A percentile compares a stretch with the other conserved stretches of the same genome.
Evolutionary conservation across 2,329 filamentous ascomycete genomes (phyloP).

Genomic region (Neonectria hederae): DNA sequence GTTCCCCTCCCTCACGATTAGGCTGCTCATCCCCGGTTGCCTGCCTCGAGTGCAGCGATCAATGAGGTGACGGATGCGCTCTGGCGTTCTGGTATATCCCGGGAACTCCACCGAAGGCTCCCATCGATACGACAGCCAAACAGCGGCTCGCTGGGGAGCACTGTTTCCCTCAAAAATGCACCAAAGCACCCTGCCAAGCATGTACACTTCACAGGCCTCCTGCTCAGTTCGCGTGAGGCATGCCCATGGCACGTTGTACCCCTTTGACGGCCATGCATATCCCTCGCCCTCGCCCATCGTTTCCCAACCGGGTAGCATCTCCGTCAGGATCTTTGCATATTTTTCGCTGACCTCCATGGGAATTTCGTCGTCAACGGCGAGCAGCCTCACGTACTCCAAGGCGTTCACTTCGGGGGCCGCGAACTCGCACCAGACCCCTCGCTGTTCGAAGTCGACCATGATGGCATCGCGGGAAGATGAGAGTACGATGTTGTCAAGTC

Average conservation of each 20-base stretch:
- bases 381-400: slow-evolving; percentile 65
- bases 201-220: slow-evolving; percentile 69
- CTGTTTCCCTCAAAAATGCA: slow-evolving; percentile 70
- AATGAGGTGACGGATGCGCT: slow-evolving; percentile 57
- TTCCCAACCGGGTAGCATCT: slow-evolving; percentile 59
- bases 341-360: slow-evolving; percentile 50
- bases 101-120: slow-evolving; percentile 68
- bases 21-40: slow-evolving; percentile 54
- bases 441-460: slow-evolving; percentile 71
- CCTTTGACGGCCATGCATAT: slow-evolving; percentile 57
- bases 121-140: slow-evolving; percentile 68
- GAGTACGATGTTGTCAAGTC: slow-evolving; percentile 68
- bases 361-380: slow-evolving; percentile 61
- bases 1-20: slow-evolving; percentile 57
- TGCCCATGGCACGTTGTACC: slow-evolving; percentile 67
- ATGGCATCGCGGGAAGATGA: slow-evolving; percentile 57
- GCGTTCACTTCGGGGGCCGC: slow-evolving; percentile 68
- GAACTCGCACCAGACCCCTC: slow-evolving; percentile 71
- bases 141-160: slow-evolving; percentile 64
- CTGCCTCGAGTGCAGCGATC: slow-evolving; percentile 62
- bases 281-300: slow-evolving; percentile 51
- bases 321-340: slow-evolving; percentile 54
- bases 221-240: slow-evolving; percentile 61
- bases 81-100: slow-evolving; percentile 58
- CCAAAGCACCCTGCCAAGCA: slow-evolving; percentile 70